Conservation (phyloP, 2,329 filamentous ascomycete species). For the Aspergillus unguis region DNA sequence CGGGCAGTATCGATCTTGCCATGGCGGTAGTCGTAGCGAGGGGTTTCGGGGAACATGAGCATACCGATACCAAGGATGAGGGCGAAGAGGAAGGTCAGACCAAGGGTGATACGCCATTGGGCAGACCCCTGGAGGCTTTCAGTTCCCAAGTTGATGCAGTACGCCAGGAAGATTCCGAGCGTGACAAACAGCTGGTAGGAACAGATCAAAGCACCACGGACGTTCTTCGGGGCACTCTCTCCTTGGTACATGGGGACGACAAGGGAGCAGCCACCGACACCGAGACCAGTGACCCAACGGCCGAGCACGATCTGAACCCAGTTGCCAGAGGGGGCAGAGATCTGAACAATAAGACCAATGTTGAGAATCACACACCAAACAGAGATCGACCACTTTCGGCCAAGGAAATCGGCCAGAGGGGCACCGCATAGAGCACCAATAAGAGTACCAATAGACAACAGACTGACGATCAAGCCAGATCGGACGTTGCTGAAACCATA, state of each 20-base stretch:
- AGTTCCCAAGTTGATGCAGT: slow-evolving; percentile 47
- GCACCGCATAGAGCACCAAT: slow-evolving; percentile 41
- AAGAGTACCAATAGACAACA: slow-evolving; percentile 45
- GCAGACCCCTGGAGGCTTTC: slow-evolving; percentile 38
- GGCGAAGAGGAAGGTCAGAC: slow-evolving; percentile 57
- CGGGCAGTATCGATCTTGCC: slow-evolving; percentile 52
- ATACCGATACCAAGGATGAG: slow-evolving; percentile 56
- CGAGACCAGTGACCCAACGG: slow-evolving; percentile 44
- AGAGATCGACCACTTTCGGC: slow-evolving; percentile 43
- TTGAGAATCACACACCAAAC: slow-evolving; percentile 41
- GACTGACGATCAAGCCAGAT: slow-evolving; percentile 41
- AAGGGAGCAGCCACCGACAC: slow-evolving; percentile 44
- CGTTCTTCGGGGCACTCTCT: slow-evolving; percentile 45
- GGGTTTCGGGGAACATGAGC: slow-evolving; percentile 54
- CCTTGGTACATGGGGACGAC: slow-evolving; percentile 48
- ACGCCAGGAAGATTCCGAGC: slow-evolving; percentile 46
- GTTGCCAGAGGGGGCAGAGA: slow-evolving; percentile 33
- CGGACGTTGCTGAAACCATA: slow-evolving; percentile 41
- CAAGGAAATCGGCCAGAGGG: slow-evolving; percentile 41
- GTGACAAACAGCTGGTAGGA: slow-evolving; percentile 50
- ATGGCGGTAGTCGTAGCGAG: slow-evolving; percentile 56
- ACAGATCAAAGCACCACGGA: slow-evolving; percentile 47
- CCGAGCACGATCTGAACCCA: slow-evolving; percentile 46
- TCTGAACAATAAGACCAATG: slow-evolving; percentile 45
- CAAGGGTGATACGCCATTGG: slow-evolving; percentile 53